Base-by-base conservation (phyloP, 2,329 filamentous ascomycete genomes). In the Aspergillus puulaauensis region DNA sequence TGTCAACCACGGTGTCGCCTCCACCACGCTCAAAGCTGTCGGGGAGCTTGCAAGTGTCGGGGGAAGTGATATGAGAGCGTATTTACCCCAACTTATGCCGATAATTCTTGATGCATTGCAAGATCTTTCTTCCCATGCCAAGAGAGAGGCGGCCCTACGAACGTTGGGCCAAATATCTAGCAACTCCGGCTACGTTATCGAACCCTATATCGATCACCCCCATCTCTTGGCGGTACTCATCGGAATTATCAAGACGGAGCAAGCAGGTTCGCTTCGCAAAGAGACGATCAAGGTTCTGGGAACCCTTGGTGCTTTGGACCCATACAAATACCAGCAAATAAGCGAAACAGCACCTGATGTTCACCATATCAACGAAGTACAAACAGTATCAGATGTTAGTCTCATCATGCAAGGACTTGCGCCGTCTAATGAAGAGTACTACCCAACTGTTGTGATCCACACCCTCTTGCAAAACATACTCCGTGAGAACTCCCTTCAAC, bases 371-470 rank as follows among this genome's bases (percentile, higher is more conserved):
- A 80, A 86, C 46, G 86, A 89, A 69, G 81, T 84, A n/a, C 83
- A 88, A 64, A 79, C 80, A 8, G 82, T 96, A 67, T 96, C 93
- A 0, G 95, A 99, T 74, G 96, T 99, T 46, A 95, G 93, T 3
- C 82, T 99, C 31, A 98, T 99, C 82, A 99, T 99, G 93, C 92
- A 91, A 43, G 95, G 96, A 14, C 82, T 97, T 41, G 98, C 93
- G 0, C 96, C 95, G 0, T 98, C 93, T 0, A 96, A 91, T 69
- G 96, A 99, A 70, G 95, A 99, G 68, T 99, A 99, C 75, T 99
- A 96, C 70, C 95, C 95, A 0, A 99, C 95, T 0, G 92, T 99
- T 17, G 95, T 97, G 47, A 97, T 99, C 71, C 96, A 96, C 68
- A 96, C 95, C 2, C 83, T 99, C 11, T 86, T 99, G 68, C 89